Conservation (phyloP, 140 eudicot genomes). For the Ambrosia hybrid region DNA sequence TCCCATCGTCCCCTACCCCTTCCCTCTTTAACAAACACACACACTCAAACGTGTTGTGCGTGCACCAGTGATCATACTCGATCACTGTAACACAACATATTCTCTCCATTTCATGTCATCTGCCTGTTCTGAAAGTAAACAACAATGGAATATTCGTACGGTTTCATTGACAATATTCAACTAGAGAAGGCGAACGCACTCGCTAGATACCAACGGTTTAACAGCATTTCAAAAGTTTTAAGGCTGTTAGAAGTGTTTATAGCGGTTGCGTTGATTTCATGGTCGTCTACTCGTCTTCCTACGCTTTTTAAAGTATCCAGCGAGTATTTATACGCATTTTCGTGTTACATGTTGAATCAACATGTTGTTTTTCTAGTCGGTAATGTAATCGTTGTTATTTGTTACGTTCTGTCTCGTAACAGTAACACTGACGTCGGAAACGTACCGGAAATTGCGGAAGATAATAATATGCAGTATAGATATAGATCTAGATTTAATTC, state of each 20-base stretch:
- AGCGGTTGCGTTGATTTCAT: constrained; percentile 50
- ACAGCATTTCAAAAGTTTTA: constrained; percentile 41
- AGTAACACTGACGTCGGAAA: too few relatives aligned
- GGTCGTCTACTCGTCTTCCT: constrained; percentile 62
- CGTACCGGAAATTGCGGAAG: neutral
- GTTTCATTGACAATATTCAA: constrained; percentile 43
- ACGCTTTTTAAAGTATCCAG: constrained; percentile 31
- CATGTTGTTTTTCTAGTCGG: constrained; percentile 76
- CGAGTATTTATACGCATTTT: constrained; percentile 24
- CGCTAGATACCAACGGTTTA: constrained; percentile 49
- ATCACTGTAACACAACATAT: neutral
- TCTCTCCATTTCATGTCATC: neutral
- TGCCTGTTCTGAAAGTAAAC: neutral
- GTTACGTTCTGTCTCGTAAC: constrained; percentile 46
- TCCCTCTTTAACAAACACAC: constrained; percentile 15
- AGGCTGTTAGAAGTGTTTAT: constrained; percentile 43
- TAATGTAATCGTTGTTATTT: constrained; percentile 46
- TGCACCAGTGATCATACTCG: neutral
- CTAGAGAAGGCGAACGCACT: constrained; percentile 65
- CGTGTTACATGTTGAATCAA: constrained; percentile 45
- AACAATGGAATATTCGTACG: constrained; percentile 16
- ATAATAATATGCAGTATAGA: neutral
- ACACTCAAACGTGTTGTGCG: constrained; percentile 5
- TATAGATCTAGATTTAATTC: neutral
- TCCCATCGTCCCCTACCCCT: neutral